Base-by-base conservation (phyloP, 2,329 filamentous ascomycete genomes). In the Aureobasidium vineae region DNA sequence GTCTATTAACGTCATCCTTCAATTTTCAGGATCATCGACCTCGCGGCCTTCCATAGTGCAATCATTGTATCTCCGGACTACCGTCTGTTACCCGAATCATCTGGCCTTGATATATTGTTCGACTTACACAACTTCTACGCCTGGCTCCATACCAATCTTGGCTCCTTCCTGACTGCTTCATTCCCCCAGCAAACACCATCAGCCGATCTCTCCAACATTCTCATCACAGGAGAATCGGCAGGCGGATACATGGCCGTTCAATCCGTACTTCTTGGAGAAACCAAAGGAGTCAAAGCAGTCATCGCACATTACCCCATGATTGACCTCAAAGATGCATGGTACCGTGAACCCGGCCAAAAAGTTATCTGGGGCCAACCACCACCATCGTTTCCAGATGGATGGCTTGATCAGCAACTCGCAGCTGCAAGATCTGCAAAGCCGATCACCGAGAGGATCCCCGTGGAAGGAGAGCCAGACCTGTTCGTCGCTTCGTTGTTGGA, bases 11-110 rank as follows among this genome's bases (percentile, higher is more conserved):
- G 5, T 41, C 26, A 26, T 3, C 21, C n/a, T n/a, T 23, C 21
- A 2, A 2, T 8, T 15, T 13, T 3, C 8, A 63, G 59, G 59
- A 49, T 41, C 16, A 41, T 63, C 45, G 59, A 63, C 3, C 21
- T 63, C 8, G 59, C 59, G 40, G 45, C 59, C 15, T n/a, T 40
- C 21, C 59, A 63, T 47, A 15, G 13, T 23, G 80, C 82, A n/a
- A 78, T 85, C 53, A 74, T 81, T 40, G 70, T 85, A 4, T 73
- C 77, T 1, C 79, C 81, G 0, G 80, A 83, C 71, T 82, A 85
- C 74, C 82, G 82, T 8, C 78, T 85, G 3, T 68, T 82, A 16
- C 83, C 83, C 21, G 82, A 84, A 66, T 75, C 79, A 63, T 79
- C 66, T 26, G 80, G 80, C 47, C 60, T 74, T 1, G 80, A 84